A percentile compares a stretch with the other conserved stretches of the same genome.
Evolutionary conservation across 352 stramenopile species (phyloP).

Genomic region (Globisporangium heterothallicum): DNA sequence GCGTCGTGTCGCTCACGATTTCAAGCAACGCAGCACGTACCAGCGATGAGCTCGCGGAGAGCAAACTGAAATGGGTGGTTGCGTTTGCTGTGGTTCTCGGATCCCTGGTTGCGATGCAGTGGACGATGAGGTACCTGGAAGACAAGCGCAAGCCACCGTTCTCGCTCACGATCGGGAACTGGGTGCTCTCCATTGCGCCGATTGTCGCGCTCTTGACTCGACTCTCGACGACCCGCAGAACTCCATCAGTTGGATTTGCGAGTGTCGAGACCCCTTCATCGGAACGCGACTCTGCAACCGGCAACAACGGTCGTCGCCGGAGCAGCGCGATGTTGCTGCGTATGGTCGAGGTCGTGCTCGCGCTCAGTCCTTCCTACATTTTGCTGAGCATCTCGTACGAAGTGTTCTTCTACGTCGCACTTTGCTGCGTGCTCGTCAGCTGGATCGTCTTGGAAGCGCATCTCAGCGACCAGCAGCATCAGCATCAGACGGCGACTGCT

Average conservation of each 20-base stretch:
- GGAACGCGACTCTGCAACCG: neutral
- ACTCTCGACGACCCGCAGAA: neutral
- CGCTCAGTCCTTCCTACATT: conserved; percentile 54
- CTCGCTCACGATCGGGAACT: conserved; percentile 48
- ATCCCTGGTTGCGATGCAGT: conserved; percentile 37
- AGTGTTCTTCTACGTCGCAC: conserved; percentile 68
- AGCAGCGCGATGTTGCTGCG: conserved; percentile 20
- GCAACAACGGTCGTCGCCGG: neutral
- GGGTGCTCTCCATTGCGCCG: conserved; percentile 36
- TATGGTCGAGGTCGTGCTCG: conserved; percentile 50
- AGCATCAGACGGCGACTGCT: conserved; percentile 1
- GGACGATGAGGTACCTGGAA: conserved; percentile 49
- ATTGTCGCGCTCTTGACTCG: conserved; percentile 30
- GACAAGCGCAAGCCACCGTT: conserved; percentile 47
- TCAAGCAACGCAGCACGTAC: no score
- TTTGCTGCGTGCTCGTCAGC: conserved; percentile 46
- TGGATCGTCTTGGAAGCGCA: conserved; percentile 57
- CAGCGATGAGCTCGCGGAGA: no score
- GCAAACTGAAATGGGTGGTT: neutral
- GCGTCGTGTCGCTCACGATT: neutral
- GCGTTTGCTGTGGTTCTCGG: conserved; percentile 19
- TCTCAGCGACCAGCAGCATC: neutral
- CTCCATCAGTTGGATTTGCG: neutral
- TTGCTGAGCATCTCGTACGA: conserved; percentile 85
- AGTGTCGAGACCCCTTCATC: neutral